These are phyloP conservation scores for Nepenthes alata DNA, from an alignment of 179 eudicot species.

Conservation along the genomic window DNA sequence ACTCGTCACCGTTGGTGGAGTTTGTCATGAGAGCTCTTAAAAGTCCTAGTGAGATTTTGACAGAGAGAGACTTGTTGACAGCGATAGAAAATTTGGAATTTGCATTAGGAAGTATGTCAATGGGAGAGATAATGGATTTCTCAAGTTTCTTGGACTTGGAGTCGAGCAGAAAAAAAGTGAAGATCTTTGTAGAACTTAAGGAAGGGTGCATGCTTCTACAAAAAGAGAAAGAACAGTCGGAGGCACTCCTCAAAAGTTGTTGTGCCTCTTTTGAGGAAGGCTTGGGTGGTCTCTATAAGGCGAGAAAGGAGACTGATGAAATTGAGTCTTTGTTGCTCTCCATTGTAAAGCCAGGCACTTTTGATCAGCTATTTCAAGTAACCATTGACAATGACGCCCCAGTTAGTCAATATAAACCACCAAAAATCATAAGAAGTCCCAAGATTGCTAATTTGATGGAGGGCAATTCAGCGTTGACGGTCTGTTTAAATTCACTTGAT, in stretches of 20 bases:
- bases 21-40: constrained; percentile 43
- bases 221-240: constrained; percentile 10
- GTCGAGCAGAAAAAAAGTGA: constrained; percentile 10
- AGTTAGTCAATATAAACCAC: constrained; percentile 29
- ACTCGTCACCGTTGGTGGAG: constrained; percentile 31
- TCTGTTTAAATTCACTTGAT: constrained; percentile 4
- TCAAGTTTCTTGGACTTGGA: constrained; percentile 26
- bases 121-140: constrained; percentile 19
- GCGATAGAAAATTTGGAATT: constrained; percentile 21
- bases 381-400: constrained; percentile 30
- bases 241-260: constrained; percentile 10
- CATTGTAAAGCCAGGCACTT: constrained; percentile 20
- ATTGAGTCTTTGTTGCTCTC: constrained; percentile 13
- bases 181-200: constrained; percentile 20
- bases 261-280: constrained; percentile 20
- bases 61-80: constrained; percentile 26
- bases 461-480: constrained; percentile 8
- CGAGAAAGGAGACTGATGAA: constrained; percentile 18
- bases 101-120: constrained; percentile 8
- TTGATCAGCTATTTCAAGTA: constrained; percentile 15
- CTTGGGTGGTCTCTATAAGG: constrained; percentile 21
- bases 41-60: constrained; percentile 22
- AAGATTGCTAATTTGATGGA: constrained; percentile 19
- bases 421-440: constrained; percentile 23
- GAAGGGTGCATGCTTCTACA: constrained; percentile 9